These are phyloP conservation scores for Xylaria sp. DNA, from an alignment of 2,329 filamentous ascomycete species.

Conservation along the genomic window DNA sequence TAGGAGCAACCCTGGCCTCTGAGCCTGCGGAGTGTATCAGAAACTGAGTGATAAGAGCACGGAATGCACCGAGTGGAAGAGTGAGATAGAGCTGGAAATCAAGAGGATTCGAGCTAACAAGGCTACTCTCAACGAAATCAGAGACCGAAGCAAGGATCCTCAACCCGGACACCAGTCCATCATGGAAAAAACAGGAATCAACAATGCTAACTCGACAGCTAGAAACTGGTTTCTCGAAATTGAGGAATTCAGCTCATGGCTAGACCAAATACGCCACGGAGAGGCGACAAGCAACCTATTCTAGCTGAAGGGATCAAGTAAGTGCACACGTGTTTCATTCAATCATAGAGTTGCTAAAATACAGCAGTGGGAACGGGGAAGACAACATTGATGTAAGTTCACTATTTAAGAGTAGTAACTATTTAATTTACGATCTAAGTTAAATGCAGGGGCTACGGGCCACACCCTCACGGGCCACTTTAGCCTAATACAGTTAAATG, in stretches of 20 bases:
- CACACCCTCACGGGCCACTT: no score
- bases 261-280: not conserved
- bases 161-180: not conserved
- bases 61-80: not conserved
- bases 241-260: not conserved
- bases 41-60: not conserved
- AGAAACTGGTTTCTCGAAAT: not conserved
- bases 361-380: no score
- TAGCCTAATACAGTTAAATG: no score
- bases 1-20: not conserved
- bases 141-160: not conserved
- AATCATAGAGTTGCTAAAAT: no score
- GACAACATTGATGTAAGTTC: no score
- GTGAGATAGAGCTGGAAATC: not conserved
- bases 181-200: not conserved
- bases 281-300: not conserved
- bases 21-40: not conserved
- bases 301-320: slow-evolving; percentile 7
- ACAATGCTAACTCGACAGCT: not conserved
- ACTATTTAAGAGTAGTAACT: no score
- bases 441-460: no score
- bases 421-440: no score
- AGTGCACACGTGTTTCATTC: no score
- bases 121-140: not conserved
- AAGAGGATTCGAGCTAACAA: not conserved